phyloP scores from a whole-genome alignment of 805 yeast genomes.

The Torulaspora indica region DNA sequence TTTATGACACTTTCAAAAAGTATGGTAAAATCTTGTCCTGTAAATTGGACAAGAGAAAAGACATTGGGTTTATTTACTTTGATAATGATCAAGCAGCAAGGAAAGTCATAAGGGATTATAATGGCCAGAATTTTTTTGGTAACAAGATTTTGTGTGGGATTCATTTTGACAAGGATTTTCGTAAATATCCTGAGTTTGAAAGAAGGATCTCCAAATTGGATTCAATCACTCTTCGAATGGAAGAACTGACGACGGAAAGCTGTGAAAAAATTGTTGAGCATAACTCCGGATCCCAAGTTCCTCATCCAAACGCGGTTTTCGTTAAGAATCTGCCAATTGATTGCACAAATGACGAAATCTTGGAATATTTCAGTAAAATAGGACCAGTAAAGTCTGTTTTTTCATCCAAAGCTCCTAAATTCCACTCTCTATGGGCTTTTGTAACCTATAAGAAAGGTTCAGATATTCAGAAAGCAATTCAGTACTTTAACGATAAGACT shows the following conservation, averaged over 20 bases:
- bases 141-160: conserved; percentile 37
- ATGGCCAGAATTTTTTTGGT: conserved; percentile 33
- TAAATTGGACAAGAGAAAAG: conserved; percentile 37
- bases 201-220: conserved; percentile 26
- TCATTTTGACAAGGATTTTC: conserved; percentile 38
- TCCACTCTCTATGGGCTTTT: conserved; percentile 38
- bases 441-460: conserved; percentile 39
- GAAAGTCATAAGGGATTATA: conserved; percentile 33
- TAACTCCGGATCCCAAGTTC: conserved; percentile 7
- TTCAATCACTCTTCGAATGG: conserved; percentile 26
- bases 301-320: conserved; percentile 35
- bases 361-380: conserved; percentile 29
- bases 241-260: conserved; percentile 13
- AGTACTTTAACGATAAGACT: conserved; percentile 28
- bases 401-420: conserved; percentile 27
- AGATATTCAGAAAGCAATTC: conserved; percentile 38
- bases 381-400: conserved; percentile 38
- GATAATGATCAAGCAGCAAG: conserved; percentile 35
- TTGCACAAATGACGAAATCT: conserved; percentile 30
- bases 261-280: conserved; percentile 7
- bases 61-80: conserved; percentile 42
- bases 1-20: conserved; percentile 47
- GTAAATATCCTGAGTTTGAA: conserved; percentile 34
- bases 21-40: conserved; percentile 46
- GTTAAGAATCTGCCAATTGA: conserved; percentile 35